Evolutionary conservation across 225 moss, liverwort and hornwort species (phyloP).

Genomic region (Climacium dendroides): DNA sequence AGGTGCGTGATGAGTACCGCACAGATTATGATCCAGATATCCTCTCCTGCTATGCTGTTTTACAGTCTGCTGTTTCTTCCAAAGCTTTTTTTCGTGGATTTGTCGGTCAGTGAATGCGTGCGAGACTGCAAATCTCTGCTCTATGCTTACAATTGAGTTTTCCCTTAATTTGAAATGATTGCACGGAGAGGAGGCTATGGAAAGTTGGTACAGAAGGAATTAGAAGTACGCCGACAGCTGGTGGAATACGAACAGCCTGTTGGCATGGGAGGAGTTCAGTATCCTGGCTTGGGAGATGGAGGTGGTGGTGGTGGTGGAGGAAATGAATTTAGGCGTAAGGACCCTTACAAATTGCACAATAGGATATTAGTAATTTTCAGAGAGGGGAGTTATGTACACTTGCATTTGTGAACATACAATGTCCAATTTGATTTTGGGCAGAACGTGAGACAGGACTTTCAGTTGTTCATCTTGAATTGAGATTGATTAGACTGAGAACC

Average conservation of each 20-base stretch:
- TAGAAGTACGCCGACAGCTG: conserved; percentile 87
- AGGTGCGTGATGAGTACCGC: conserved; percentile 96
- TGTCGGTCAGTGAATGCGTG: not conserved
- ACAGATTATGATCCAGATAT: conserved; percentile 99
- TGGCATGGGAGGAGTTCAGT: conserved; percentile 62
- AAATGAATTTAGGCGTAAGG: conserved; percentile 55
- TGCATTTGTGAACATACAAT: not conserved
- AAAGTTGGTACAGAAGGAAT: conserved; percentile 93
- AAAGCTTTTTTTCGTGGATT: not conserved
- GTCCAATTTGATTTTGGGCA: not conserved
- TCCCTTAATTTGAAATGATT: conserved; percentile 32
- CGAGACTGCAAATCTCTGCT: not conserved
- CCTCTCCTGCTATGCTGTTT: conserved; percentile 20
- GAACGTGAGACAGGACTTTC: not conserved
- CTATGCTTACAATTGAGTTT: not conserved
- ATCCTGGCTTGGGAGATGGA: conserved; percentile 42
- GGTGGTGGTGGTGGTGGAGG: conserved; percentile 12
- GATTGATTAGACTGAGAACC: not conserved
- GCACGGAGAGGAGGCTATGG: conserved; percentile 99
- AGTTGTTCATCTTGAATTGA: not conserved
- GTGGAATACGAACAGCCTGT: conserved; percentile 96
- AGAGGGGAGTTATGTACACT: not conserved
- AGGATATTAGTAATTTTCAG: not conserved
- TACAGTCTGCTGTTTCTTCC: not conserved
- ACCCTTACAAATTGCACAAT: not conserved